A percentile compares a stretch with the other conserved stretches of the same genome.
Conservation (phyloP, 2,329 filamentous ascomycete genomes). For the Aspergillus udagawae region DNA sequence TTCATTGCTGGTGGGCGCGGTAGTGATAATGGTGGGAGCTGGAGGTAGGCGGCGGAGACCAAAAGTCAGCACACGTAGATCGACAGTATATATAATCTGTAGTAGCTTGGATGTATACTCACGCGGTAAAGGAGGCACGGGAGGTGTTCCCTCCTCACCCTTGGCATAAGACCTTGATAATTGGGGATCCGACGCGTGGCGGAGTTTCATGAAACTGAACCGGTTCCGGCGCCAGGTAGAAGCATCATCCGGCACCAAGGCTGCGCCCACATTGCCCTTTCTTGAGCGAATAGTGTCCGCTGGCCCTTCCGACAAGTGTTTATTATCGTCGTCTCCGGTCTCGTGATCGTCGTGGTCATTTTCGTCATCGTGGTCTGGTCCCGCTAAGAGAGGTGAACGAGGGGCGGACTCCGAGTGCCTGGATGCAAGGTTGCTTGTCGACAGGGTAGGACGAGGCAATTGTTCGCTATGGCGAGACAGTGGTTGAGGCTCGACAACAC, state of each 20-base stretch:
- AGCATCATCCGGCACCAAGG: constrained; percentile 16
- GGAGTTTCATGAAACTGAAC: constrained; percentile 72
- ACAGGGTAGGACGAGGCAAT: constrained; percentile 29
- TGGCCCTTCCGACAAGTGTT: constrained; percentile 12
- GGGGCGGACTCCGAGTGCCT: constrained; percentile 34
- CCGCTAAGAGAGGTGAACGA: constrained; percentile 20
- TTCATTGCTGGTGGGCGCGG: constrained; percentile 71
- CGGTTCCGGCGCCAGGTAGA: constrained; percentile 40
- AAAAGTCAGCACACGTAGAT: constrained; percentile 7
- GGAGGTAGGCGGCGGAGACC: constrained; percentile 5
- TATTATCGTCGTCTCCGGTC: constrained; percentile 4
- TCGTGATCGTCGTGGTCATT: constrained; percentile 2
- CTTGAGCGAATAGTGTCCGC: constrained; percentile 13
- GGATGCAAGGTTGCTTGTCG: constrained; percentile 24
- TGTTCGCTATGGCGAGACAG: constrained; percentile 36
- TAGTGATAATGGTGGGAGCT: constrained; percentile 77
- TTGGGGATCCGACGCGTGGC: constrained; percentile 91
- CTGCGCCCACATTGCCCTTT: constrained; percentile 13
- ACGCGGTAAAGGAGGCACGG: constrained; percentile 39
- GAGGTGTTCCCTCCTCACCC: constrained; percentile 53
- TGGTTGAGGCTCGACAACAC: constrained; percentile 25
- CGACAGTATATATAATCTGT: not conserved
- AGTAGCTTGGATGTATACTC: constrained; percentile 18
- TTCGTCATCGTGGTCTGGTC: constrained; percentile 13
- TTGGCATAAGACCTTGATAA: constrained; percentile 68